phyloP scores from a whole-genome alignment of 257 asterid genomes.

The Capsicum baccatum region DNA sequence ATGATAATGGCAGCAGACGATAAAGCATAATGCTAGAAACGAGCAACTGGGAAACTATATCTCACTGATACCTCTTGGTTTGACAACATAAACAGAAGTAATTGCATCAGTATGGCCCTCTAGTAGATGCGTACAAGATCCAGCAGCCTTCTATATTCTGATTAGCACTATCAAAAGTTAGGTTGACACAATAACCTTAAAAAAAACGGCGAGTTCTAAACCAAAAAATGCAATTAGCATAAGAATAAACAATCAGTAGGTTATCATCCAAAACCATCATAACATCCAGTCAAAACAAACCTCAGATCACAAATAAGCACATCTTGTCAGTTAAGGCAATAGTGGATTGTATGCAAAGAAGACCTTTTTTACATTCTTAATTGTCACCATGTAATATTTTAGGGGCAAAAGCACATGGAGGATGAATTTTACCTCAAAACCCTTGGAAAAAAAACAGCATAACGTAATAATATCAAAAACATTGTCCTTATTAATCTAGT shows the following conservation, averaged over 20 bases:
- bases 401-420: not conserved
- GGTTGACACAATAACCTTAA: not conserved
- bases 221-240: not conserved
- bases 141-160: slow-evolving; percentile 91
- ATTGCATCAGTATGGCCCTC: slow-evolving; percentile 90
- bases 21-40: not conserved
- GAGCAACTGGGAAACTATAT: not conserved
- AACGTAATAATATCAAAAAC: not conserved
- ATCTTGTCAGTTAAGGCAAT: not conserved
- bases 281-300: slow-evolving; percentile 90
- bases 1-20: not conserved
- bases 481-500: not conserved
- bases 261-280: slow-evolving; percentile 96
- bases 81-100: slow-evolving; percentile 73
- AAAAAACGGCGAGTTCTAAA: not conserved
- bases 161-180: slow-evolving; percentile 21
- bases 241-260: slow-evolving; percentile 26
- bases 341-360: slow-evolving; percentile 8
- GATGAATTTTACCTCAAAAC: not conserved
- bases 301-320: slow-evolving; percentile 38
- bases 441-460: not conserved
- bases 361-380: not conserved
- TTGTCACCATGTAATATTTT: not conserved
- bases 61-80: slow-evolving; percentile 56
- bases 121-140: slow-evolving; percentile 72